Conservation (phyloP, 2,329 filamentous ascomycete species). For the Stromatinia cepivora region DNA sequence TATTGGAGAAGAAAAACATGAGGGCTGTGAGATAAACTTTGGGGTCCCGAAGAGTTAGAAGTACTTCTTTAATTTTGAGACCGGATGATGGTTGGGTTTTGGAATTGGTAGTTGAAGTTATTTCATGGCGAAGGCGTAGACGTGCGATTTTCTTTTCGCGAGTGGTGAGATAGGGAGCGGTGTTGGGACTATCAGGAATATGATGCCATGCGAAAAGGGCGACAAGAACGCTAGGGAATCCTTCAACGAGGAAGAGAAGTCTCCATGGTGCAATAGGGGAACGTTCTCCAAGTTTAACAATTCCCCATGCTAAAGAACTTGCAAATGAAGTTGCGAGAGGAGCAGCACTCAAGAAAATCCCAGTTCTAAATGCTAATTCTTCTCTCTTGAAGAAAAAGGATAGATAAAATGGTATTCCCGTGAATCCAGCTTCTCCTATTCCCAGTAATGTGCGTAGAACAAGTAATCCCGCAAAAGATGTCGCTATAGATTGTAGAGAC, state of each 20-base stretch:
- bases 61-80: constrained; percentile 57
- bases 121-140: constrained; percentile 57
- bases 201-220: constrained; percentile 71
- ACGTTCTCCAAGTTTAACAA: constrained; percentile 65
- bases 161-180: constrained; percentile 61
- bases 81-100: constrained; percentile 31
- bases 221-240: constrained; percentile 77
- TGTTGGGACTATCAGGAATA: constrained; percentile 74
- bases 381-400: constrained; percentile 64
- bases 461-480: constrained; percentile 61
- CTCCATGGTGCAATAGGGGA: constrained; percentile 79
- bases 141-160: constrained; percentile 70
- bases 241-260: constrained; percentile 80
- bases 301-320: constrained; percentile 75
- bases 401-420: constrained; percentile 63
- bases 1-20: constrained; percentile 87
- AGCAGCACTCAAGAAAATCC: constrained; percentile 85
- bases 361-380: constrained; percentile 82
- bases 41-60: constrained; percentile 62
- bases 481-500: constrained; percentile 68
- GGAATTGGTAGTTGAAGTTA: neutral
- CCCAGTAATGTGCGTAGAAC: constrained; percentile 58
- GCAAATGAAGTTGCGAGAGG: constrained; percentile 79
- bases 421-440: constrained; percentile 65
- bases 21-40: constrained; percentile 72